phyloP scores from a whole-genome alignment of 495 filamentous ascomycete species.

The Daldinia childiae region DNA sequence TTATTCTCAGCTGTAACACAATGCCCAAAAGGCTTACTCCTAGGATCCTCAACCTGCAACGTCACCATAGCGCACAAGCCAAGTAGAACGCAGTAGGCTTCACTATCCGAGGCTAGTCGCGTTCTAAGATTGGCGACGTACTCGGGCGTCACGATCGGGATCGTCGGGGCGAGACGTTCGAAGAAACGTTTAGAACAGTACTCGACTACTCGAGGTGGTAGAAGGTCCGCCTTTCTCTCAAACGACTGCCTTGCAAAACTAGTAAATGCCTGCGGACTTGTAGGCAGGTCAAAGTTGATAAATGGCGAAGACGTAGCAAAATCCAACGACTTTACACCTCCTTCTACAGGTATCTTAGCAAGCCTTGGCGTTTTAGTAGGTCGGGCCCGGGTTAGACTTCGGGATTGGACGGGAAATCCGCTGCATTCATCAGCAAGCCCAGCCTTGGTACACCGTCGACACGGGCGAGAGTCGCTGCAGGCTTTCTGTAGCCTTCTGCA shows the following conservation, averaged over 20 bases:
- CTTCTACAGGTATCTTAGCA: conserved; percentile 1
- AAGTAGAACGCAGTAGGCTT: conserved; percentile 48
- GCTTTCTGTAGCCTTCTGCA: conserved; percentile 46
- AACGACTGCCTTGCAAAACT: conserved; percentile 36
- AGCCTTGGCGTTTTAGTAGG: conserved; percentile 3
- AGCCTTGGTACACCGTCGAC: conserved; percentile 41
- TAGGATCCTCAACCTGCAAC: conserved; percentile 48
- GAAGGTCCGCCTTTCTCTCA: conserved; percentile 24
- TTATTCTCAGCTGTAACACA: conserved; percentile 34
- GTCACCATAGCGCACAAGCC: conserved; percentile 50
- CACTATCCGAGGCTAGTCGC: conserved; percentile 37
- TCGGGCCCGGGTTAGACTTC: conserved; percentile 7
- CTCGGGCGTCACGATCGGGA: conserved; percentile 49
- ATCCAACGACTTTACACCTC: background rate
- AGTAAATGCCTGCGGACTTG: conserved; percentile 33
- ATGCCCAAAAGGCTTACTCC: conserved; percentile 19
- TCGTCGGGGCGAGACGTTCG: conserved; percentile 53
- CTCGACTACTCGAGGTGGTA: conserved; percentile 37
- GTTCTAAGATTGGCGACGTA: conserved; percentile 42
- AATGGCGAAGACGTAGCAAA: conserved; percentile 19
- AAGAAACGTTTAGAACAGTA: conserved; percentile 53
- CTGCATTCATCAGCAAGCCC: conserved; percentile 43
- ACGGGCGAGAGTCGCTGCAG: conserved; percentile 47
- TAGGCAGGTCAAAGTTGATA: conserved; percentile 13
- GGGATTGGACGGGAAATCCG: conserved; percentile 8